Evolutionary conservation across 352 stramenopile genomes (phyloP).

Genomic region (Phytophthora fragariae): DNA sequence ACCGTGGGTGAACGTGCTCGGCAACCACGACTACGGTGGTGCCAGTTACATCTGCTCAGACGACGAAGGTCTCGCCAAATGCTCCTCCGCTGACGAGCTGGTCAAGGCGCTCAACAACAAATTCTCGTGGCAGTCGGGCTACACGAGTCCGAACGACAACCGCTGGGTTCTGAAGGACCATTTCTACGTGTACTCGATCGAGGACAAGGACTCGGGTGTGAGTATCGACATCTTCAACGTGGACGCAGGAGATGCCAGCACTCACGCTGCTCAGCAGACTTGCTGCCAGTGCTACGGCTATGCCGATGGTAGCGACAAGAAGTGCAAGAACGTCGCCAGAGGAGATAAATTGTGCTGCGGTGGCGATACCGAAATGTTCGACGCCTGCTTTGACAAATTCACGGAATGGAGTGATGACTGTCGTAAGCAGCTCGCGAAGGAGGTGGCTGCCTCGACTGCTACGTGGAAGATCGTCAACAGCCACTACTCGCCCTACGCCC

Average conservation of each 20-base stretch:
- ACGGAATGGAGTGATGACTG: constrained; percentile 77
- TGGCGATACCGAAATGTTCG: constrained; percentile 62
- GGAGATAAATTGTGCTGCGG: constrained; percentile 64
- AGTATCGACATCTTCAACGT: constrained; percentile 82
- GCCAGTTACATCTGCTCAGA: constrained; percentile 74
- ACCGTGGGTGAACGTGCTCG: constrained; percentile 79
- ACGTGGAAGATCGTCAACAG: constrained; percentile 90
- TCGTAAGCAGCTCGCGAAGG: constrained; percentile 55
- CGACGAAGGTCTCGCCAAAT: constrained; percentile 48
- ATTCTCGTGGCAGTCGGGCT: constrained; percentile 66
- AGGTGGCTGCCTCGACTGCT: constrained; percentile 66
- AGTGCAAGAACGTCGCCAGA: constrained; percentile 58
- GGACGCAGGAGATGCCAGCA: constrained; percentile 70
- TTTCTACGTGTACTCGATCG: constrained; percentile 72
- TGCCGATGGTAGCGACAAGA: constrained; percentile 50
- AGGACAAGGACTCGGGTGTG: constrained; percentile 50
- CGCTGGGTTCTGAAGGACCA: constrained; percentile 76
- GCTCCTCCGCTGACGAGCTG: constrained; percentile 55
- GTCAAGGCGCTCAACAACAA: constrained; percentile 58
- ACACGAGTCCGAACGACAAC: constrained; percentile 78
- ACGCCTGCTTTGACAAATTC: constrained; percentile 71
- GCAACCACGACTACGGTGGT: constrained; percentile 86
- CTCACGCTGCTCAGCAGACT: constrained; percentile 72
- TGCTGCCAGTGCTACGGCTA: constrained; percentile 90
- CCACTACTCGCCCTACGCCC: constrained; percentile 82